phyloP scores from a whole-genome alignment of 1,284 basidiomycete species.

The Schizophyllum commune region DNA sequence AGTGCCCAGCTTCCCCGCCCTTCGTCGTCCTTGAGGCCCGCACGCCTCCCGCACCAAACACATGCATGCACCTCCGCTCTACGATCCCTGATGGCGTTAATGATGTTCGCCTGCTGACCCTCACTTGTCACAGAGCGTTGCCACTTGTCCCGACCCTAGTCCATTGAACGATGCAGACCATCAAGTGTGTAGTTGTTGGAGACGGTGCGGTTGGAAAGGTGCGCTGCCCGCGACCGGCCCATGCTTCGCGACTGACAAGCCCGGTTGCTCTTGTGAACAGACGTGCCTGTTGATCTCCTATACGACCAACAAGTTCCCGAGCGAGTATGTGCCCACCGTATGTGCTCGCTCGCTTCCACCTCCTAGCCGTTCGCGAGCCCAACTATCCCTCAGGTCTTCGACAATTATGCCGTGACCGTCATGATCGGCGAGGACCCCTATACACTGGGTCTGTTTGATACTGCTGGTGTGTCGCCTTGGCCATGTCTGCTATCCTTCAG shows the following conservation, averaged over 20 bases:
- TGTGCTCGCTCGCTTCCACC: conserved; percentile 27
- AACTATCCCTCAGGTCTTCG: conserved; percentile 67
- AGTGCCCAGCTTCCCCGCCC: background rate
- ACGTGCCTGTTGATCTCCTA: conserved; percentile 99
- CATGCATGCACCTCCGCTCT: too few species aligned
- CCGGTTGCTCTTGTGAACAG: conserved; percentile 31
- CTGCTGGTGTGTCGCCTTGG: conserved; percentile 62
- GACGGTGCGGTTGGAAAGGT: conserved; percentile 99
- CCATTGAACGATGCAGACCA: conserved; percentile 76
- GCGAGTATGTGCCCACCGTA: conserved; percentile 98
- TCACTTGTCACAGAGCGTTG: conserved; percentile 5
- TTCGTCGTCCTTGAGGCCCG: background rate
- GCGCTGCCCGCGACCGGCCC: conserved; percentile 22
- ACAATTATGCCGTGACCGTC: conserved; percentile 98
- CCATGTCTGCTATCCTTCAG: conserved; percentile 1
- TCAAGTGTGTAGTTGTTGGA: conserved; percentile 98
- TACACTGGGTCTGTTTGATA: conserved; percentile 97
- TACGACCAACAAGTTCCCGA: conserved; percentile 98
- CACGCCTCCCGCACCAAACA: too few species aligned
- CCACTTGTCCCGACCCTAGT: conserved; percentile 11
- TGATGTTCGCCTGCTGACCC: background rate
- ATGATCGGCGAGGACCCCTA: conserved; percentile 99
- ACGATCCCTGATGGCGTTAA: background rate
- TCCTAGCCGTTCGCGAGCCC: conserved; percentile 17
- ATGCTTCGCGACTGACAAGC: background rate